Percentiles rank a stretch among this genome's conserved stretches.
Evolutionary conservation across 2,329 filamentous ascomycete genomes (phyloP).

Genomic region (Beauveria rudraprayagi): DNA sequence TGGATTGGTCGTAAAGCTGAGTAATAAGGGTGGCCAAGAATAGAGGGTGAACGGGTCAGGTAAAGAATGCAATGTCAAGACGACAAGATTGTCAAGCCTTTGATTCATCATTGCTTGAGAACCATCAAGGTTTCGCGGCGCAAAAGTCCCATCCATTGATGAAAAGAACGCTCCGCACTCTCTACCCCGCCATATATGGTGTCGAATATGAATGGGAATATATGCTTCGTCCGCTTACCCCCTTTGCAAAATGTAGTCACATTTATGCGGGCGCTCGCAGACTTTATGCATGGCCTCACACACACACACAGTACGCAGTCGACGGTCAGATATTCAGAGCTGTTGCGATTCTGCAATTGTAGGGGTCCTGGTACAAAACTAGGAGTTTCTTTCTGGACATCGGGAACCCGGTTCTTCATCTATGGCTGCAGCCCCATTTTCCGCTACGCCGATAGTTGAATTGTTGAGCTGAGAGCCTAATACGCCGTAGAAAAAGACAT

Average conservation of each 20-base stretch:
- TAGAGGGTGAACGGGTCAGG: not conserved
- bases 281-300: not conserved
- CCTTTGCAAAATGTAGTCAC: not conserved
- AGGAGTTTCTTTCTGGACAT: too few relatives aligned
- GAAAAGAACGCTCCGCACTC: not conserved
- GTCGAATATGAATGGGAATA: not conserved
- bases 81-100: too few relatives aligned
- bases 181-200: not conserved
- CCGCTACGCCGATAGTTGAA: too few relatives aligned
- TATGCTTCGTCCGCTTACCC: not conserved
- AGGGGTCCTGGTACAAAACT: too few relatives aligned
- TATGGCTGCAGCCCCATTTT: too few relatives aligned
- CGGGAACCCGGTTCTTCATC: too few relatives aligned
- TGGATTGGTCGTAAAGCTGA: slow-evolving; percentile 72
- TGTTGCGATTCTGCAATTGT: too few relatives aligned
- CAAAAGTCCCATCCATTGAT: not conserved
- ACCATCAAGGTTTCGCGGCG: not conserved
- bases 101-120: too few relatives aligned
- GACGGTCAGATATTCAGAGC: not conserved
- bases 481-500: too few relatives aligned
- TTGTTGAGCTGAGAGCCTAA: too few relatives aligned
- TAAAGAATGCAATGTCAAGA: not conserved
- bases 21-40: not conserved
- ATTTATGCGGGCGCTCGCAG: not conserved
- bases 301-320: not conserved